Evolutionary conservation across 208 protist genomes (phyloP).

Genomic region (Paratrypanosoma confusum): DNA sequence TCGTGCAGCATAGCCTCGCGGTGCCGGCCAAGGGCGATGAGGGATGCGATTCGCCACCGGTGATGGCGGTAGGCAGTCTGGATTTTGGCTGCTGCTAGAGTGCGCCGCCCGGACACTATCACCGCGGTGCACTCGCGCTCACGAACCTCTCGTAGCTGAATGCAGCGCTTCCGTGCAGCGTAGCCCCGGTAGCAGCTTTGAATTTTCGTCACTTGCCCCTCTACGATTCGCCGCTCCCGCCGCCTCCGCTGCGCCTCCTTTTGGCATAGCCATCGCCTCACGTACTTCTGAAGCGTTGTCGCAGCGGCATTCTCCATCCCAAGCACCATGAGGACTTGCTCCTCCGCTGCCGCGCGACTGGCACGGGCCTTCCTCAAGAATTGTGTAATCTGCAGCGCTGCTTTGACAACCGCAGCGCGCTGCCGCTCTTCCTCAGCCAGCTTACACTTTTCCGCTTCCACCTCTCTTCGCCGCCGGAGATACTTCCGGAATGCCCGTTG

Average conservation of each 20-base stretch:
- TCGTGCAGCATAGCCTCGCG: constrained; percentile 47
- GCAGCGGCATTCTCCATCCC: constrained; percentile 10
- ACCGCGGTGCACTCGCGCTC: constrained; percentile 1
- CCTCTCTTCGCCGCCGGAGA: too few relatives aligned
- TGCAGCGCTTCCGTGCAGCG: constrained; percentile 11
- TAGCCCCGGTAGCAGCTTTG: constrained; percentile 40
- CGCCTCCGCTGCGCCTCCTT: constrained; percentile 21
- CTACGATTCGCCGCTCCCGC: constrained; percentile 14
- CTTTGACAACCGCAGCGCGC: too few relatives aligned
- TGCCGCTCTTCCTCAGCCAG: too few relatives aligned
- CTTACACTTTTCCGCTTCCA: too few relatives aligned
- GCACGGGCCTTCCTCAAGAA: too few relatives aligned
- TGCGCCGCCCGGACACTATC: constrained; percentile 3
- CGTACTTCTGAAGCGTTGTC: constrained; percentile 56
- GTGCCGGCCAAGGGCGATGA: constrained; percentile 17
- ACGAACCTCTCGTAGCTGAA: constrained; percentile 6
- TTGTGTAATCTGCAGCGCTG: too few relatives aligned
- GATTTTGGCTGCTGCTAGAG: constrained; percentile 55
- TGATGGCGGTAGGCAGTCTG: constrained; percentile 65
- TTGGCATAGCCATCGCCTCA: constrained; percentile 43
- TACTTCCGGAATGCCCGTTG: too few relatives aligned
- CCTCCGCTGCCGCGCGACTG: too few relatives aligned
- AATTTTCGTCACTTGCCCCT: constrained; percentile 18
- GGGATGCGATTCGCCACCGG: constrained; percentile 24
- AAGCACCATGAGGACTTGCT: too few relatives aligned